These are phyloP conservation scores for Coniochaeta prunicola DNA, from an alignment of 2,329 filamentous ascomycete genomes.

Conservation along the genomic window DNA sequence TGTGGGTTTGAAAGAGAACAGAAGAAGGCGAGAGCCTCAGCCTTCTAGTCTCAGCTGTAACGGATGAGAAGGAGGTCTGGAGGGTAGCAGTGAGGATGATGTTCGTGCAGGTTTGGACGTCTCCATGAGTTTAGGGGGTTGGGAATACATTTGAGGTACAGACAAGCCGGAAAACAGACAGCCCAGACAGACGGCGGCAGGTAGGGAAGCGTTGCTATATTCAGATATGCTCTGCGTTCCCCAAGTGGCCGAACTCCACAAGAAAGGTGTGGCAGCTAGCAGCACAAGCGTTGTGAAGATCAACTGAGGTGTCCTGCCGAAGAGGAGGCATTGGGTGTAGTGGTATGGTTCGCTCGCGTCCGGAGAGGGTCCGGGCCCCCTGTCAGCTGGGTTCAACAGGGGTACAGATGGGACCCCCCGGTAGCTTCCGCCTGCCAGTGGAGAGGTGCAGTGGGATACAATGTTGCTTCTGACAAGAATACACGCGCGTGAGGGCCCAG, in stretches of 20 bases:
- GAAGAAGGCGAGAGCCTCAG: slow-evolving; percentile 2
- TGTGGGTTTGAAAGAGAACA: slow-evolving; percentile 6
- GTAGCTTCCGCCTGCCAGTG: not conserved
- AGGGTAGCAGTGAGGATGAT: not conserved
- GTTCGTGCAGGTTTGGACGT: not conserved
- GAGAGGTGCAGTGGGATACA: not conserved
- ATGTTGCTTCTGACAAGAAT: not conserved
- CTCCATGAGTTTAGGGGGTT: not conserved
- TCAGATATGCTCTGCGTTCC: slow-evolving; percentile 12
- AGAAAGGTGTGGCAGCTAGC: not conserved
- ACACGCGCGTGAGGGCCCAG: not conserved
- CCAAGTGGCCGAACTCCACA: not conserved
- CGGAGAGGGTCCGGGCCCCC: slow-evolving; percentile 1
- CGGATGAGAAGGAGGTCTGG: not conserved
- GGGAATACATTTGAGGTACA: not conserved
- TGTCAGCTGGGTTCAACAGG: slow-evolving; percentile 2
- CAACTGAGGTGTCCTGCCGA: slow-evolving; percentile 2
- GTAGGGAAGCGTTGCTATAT: slow-evolving; percentile 17
- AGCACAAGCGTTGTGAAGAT: not conserved
- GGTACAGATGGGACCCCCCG: not conserved
- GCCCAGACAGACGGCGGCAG: slow-evolving; percentile 5
- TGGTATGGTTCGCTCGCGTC: not conserved
- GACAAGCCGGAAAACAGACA: not conserved
- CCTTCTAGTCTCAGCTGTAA: not conserved
- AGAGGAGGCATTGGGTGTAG: not conserved